These are phyloP conservation scores for Ramaria rubella DNA, from an alignment of 768 basidiomycete species.

Conservation along the genomic window DNA sequence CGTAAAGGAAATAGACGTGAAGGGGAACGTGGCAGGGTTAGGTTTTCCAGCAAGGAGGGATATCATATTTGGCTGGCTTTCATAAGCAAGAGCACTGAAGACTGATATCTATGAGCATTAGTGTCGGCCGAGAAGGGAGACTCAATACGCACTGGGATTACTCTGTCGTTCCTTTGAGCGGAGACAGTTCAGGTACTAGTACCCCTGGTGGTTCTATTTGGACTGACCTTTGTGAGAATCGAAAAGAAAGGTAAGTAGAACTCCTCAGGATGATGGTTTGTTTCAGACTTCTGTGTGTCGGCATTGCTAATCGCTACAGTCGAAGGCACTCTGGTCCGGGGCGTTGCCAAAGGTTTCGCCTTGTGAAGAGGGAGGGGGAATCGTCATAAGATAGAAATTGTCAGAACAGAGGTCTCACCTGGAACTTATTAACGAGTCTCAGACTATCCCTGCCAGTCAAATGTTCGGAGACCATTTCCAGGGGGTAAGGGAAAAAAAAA, in stretches of 20 bases:
- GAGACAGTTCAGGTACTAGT: neutral
- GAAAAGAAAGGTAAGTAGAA: constrained; percentile 61
- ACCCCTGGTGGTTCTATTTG: neutral
- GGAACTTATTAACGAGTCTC: no score
- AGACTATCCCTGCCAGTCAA: no score
- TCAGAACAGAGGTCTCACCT: no score
- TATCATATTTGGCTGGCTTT: constrained; percentile 69
- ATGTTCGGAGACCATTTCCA: no score
- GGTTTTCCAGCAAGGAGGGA: constrained; percentile 89
- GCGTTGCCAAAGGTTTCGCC: no score
- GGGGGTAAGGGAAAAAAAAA: neutral
- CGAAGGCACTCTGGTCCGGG: no score
- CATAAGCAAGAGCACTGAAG: constrained; percentile 67
- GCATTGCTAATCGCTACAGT: no score
- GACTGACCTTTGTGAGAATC: constrained; percentile 40
- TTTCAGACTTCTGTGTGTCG: no score
- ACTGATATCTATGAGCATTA: constrained; percentile 39
- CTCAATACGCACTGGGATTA: constrained; percentile 46
- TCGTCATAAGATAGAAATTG: no score
- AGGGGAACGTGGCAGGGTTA: constrained; percentile 85
- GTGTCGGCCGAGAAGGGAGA: constrained; percentile 28
- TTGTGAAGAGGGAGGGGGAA: no score
- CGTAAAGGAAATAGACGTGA: constrained; percentile 69
- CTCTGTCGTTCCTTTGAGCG: constrained; percentile 39
- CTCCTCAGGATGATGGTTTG: constrained; percentile 43